Base-by-base conservation (phyloP, 306 rosid species). In the Mimosa pudica region DNA sequence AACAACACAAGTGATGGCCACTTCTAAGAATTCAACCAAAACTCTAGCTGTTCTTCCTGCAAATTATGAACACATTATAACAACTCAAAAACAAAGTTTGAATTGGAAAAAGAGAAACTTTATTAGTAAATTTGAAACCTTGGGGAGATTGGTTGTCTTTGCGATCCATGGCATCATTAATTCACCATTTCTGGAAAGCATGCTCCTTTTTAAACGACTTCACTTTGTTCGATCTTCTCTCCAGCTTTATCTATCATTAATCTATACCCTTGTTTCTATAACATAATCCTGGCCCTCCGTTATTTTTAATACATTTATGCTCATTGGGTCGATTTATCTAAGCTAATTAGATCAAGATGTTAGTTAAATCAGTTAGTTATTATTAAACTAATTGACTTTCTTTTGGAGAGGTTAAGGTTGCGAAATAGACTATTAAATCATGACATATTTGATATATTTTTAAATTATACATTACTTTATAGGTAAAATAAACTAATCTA, bases 1-100 rank as follows among this genome's bases (percentile, higher is more conserved):
- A 80, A 94, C 90, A 71, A 91, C 77, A 80, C 82, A 84, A 38
- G 93, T 84, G 75, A 94, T 82, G 44, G 97, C 98, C 68, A 89
- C 93, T 77, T 94, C 97, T 86, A 94, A 79, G 65, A 94, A 94
- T 44, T 89, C 97, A 70, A 89, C 87, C 86, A 94, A 84, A 88
- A 92, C 85, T 83, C 85, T 77, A 68, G 86, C 89, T 48, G 87
- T 70, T 64, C 89, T 88, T 60, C 82, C 97, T 92, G 89, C 82
- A 81, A 79, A 32, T 44, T 46, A 77, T 38, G 36, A 46, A 61
- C 64, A 16, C 67, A 73, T 38, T 35, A 47, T 47, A 36, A 54
- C 24, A 48, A 71, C 35, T 20, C 13, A 1, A 42, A 74, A 61
- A 32, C n/a, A 58, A 30, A 20, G 33, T 6, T 58, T 4, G 33